phyloP scores from a whole-genome alignment of 2,329 filamentous ascomycete genomes.

The Trichophyton verrucosum region DNA sequence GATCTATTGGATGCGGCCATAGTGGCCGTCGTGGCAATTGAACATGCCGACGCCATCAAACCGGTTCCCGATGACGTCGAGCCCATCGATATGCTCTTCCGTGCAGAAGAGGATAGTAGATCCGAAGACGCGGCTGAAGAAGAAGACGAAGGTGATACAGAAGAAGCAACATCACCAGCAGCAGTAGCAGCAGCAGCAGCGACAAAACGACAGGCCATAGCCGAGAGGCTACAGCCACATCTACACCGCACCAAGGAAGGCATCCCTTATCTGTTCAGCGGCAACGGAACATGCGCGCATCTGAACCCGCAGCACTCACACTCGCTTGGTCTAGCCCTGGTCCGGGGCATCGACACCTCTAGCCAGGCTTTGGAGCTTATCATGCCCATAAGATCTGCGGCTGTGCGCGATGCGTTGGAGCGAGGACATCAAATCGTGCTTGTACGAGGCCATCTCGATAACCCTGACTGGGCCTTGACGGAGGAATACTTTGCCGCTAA shows the following conservation, averaged over 20 bases:
- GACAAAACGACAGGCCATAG: neutral
- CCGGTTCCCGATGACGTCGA: neutral
- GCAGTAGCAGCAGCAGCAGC: neutral
- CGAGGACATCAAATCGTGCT: conserved; percentile 32
- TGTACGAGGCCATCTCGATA: conserved; percentile 36
- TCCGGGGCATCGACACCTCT: conserved; percentile 30
- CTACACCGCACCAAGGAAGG: conserved; percentile 29
- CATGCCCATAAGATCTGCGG: conserved; percentile 34
- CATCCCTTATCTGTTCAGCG: conserved; percentile 41
- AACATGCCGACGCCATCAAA: conserved; percentile 24
- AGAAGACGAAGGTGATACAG: neutral
- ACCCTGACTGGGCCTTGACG: conserved; percentile 34
- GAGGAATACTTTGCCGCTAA: conserved; percentile 32
- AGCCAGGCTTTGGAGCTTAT: conserved; percentile 34
- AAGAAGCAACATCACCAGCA: neutral
- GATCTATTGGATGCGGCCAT: conserved; percentile 43
- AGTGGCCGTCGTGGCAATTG: conserved; percentile 41
- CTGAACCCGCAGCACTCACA: conserved; percentile 38
- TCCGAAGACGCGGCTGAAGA: neutral
- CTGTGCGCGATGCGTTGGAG: conserved; percentile 22
- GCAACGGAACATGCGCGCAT: conserved; percentile 29
- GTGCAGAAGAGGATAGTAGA: neutral
- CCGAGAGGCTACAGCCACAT: neutral
- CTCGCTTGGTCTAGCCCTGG: conserved; percentile 39
- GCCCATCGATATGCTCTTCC: neutral